A percentile compares a stretch with the other conserved stretches of the same genome.
These are phyloP conservation scores for Colletotrichum liaoningense DNA, from an alignment of 2,329 filamentous ascomycete genomes.

Conservation along the genomic window DNA sequence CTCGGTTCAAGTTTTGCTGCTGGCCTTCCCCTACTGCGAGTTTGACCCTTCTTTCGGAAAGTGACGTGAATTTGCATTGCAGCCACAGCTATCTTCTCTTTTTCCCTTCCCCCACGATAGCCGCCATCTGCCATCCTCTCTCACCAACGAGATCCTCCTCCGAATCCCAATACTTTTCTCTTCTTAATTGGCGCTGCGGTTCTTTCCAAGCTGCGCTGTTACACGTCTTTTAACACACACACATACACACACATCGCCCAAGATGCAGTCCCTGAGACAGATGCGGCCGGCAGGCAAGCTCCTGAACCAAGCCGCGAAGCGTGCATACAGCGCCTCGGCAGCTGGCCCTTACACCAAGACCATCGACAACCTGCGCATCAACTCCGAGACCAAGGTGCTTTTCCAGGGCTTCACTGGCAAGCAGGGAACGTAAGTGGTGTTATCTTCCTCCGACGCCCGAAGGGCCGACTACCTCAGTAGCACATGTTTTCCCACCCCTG, in stretches of 20 bases:
- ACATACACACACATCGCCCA: conserved; percentile 45
- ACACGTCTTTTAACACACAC: conserved; percentile 25
- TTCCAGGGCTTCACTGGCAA: conserved; percentile 98
- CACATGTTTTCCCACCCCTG: conserved; percentile 5
- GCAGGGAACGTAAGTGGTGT: conserved; percentile 84
- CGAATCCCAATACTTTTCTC: background rate
- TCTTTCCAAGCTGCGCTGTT: conserved; percentile 25
- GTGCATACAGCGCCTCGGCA: conserved; percentile 78
- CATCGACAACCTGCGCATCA: conserved; percentile 90
- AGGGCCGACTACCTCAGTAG: background rate
- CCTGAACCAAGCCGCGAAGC: conserved; percentile 73
- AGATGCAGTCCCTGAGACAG: conserved; percentile 89
- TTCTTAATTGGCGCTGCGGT: conserved; percentile 16
- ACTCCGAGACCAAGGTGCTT: conserved; percentile 90
- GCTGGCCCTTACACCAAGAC: conserved; percentile 78
- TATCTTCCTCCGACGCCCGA: conserved; percentile 16
- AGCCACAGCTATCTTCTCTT: conserved; percentile 23
- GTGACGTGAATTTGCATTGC: conserved; percentile 36
- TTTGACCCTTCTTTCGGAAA: conserved; percentile 36
- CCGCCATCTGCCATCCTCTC: conserved; percentile 6
- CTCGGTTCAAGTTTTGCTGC: conserved; percentile 37
- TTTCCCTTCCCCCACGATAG: conserved; percentile 13
- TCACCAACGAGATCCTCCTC: conserved; percentile 5
- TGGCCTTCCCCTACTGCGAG: conserved; percentile 7
- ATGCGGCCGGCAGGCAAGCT: conserved; percentile 74